A percentile compares a stretch with the other conserved stretches of the same genome.
Evolutionary conservation across 371 early-diverging fungal genomes (phyloP).

Genomic region (Mortierella sp.): DNA sequence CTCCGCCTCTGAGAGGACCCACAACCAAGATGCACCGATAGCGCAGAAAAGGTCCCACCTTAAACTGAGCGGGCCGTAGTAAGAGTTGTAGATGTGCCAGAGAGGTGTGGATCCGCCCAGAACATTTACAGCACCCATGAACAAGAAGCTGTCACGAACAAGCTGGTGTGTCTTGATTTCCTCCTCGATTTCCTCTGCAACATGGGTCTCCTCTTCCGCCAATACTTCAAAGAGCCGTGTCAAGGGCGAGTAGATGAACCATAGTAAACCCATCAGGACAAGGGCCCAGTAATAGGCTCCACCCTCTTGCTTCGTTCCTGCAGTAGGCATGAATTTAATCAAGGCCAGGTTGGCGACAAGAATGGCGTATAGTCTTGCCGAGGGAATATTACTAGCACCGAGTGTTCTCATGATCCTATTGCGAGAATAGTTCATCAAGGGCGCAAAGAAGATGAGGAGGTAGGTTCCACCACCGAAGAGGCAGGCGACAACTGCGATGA

Average conservation of each 20-base stretch:
- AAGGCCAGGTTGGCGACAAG: not conserved
- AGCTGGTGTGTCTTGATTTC: constrained; percentile 1
- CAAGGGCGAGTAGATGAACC: constrained; percentile 26
- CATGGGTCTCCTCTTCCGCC: not conserved
- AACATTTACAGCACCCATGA: constrained; percentile 12
- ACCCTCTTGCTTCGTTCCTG: constrained; percentile 7
- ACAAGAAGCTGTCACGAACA: not conserved
- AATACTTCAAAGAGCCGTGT: constrained; percentile 11
- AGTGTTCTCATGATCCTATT: constrained; percentile 1
- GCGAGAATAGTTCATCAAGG: constrained; percentile 6
- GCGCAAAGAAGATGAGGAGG: constrained; percentile 12
- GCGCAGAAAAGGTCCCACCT: constrained; percentile 17
- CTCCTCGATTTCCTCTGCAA: constrained; percentile 1
- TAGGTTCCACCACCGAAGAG: constrained; percentile 17
- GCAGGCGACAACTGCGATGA: constrained; percentile 8
- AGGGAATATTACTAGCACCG: not conserved
- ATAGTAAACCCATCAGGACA: constrained; percentile 1
- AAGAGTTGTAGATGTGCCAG: constrained; percentile 3
- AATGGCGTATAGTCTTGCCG: constrained; percentile 15
- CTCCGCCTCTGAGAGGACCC: no score
- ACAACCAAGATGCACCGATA: no score
- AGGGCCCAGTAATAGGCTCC: constrained; percentile 3
- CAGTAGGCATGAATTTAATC: not conserved
- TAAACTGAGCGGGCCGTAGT: constrained; percentile 3
- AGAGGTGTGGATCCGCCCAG: constrained; percentile 7